These are phyloP conservation scores for Dothideomycetes sp. DNA, from an alignment of 2,329 filamentous ascomycete species.

Conservation along the genomic window DNA sequence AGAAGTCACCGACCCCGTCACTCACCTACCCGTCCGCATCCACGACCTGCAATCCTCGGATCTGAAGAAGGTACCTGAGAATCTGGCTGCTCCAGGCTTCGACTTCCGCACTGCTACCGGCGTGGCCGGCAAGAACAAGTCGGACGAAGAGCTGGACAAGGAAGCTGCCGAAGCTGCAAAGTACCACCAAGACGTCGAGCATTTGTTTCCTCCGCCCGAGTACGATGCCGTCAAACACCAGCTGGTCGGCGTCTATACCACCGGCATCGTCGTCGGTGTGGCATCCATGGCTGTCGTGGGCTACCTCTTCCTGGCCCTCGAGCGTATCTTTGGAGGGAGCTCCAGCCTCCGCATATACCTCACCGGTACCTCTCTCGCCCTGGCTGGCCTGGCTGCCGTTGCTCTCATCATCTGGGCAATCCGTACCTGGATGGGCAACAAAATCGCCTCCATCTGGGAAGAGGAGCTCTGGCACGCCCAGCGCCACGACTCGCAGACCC, in stretches of 20 bases:
- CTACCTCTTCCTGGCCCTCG: background rate
- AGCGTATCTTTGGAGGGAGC: background rate
- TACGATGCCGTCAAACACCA: slow-evolving; percentile 30
- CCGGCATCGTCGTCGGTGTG: slow-evolving; percentile 4
- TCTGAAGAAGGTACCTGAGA: slow-evolving; percentile 34
- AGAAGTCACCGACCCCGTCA: slow-evolving; percentile 62
- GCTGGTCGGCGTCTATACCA: slow-evolving; percentile 5
- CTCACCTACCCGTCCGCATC: slow-evolving; percentile 56
- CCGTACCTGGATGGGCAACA: slow-evolving; percentile 50
- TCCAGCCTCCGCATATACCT: slow-evolving; percentile 1
- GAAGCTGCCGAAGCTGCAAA: slow-evolving; percentile 32
- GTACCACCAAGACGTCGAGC: slow-evolving; percentile 34
- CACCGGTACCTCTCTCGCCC: background rate
- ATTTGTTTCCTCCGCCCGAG: slow-evolving; percentile 43
- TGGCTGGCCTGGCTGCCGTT: background rate
- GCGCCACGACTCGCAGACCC: slow-evolving; percentile 40
- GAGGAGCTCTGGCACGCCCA: slow-evolving; percentile 60
- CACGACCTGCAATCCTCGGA: slow-evolving; percentile 36
- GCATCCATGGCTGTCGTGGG: background rate
- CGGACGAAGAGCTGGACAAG: slow-evolving; percentile 28
- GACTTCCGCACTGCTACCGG: slow-evolving; percentile 33
- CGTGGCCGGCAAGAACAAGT: slow-evolving; percentile 33
- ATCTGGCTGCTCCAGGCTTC: slow-evolving; percentile 27
- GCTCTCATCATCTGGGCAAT: slow-evolving; percentile 30
- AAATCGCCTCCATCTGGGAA: slow-evolving; percentile 52